These are phyloP conservation scores for Fomes fomentarius DNA, from an alignment of 1,284 basidiomycete genomes.

Conservation along the genomic window DNA sequence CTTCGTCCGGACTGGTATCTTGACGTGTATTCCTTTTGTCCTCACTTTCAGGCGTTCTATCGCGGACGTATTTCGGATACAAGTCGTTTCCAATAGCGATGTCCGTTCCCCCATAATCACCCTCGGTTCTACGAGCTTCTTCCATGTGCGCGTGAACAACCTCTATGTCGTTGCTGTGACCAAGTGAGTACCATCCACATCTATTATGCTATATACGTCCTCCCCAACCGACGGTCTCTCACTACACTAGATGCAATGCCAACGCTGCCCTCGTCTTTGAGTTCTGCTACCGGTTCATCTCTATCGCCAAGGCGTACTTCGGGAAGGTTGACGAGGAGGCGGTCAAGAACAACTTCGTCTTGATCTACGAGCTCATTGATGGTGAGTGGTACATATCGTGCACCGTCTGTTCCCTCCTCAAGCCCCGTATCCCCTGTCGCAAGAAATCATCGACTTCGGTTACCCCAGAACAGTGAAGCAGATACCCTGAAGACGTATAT, in stretches of 20 bases:
- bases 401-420: constrained; percentile 3
- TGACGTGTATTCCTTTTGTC: no score
- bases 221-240: no score
- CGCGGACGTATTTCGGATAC: constrained; percentile 95
- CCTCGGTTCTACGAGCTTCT: constrained; percentile 95
- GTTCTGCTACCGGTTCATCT: constrained; percentile 95
- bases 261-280: constrained; percentile 98
- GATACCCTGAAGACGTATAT: constrained; percentile 98
- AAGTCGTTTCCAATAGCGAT: constrained; percentile 97
- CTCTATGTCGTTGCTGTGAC: constrained; percentile 94
- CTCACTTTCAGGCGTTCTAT: constrained; percentile 82
- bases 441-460: constrained; percentile 98
- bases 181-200: constrained; percentile 85
- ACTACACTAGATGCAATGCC: constrained; percentile 77
- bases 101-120: constrained; percentile 98
- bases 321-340: constrained; percentile 97
- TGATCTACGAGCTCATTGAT: constrained; percentile 95
- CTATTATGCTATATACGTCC: neutral
- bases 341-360: constrained; percentile 98
- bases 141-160: constrained; percentile 95
- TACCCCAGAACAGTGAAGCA: constrained; percentile 99
- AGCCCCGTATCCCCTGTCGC: neutral
- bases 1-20: no score
- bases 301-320: constrained; percentile 93
- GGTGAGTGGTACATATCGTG: constrained; percentile 50